phyloP scores from a whole-genome alignment of 2,329 filamentous ascomycete genomes.

The Calycina herbarum region DNA sequence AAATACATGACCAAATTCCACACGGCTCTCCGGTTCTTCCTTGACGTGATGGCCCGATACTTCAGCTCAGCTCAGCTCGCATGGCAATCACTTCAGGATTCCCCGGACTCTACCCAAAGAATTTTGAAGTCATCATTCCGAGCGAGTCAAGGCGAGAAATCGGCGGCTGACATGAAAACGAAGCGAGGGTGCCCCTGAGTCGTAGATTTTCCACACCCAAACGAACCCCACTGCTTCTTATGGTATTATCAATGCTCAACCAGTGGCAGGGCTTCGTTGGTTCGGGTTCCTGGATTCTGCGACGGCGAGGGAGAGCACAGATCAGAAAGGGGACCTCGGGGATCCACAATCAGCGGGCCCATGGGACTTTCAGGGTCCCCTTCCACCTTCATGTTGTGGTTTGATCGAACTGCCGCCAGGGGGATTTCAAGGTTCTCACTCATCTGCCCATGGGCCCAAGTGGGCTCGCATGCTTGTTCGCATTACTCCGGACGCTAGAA shows the following conservation, averaged over 20 bases:
- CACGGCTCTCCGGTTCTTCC: too few species aligned
- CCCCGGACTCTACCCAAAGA: conserved; percentile 2
- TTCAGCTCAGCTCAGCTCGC: neutral
- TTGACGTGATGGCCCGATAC: too few species aligned
- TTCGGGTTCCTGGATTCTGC: neutral
- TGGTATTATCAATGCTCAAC: too few species aligned
- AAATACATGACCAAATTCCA: too few species aligned
- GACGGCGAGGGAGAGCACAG: neutral
- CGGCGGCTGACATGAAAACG: neutral
- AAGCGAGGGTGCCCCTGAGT: neutral
- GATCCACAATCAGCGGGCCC: neutral
- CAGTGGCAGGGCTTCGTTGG: too few species aligned
- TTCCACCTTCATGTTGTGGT: neutral
- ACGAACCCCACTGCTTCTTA: too few species aligned
- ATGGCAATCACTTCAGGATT: neutral
- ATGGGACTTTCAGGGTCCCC: neutral
- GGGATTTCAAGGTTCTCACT: conserved; percentile 1
- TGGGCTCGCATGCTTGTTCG: neutral
- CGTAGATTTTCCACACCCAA: too few species aligned
- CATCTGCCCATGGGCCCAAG: neutral
- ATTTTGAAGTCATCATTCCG: neutral
- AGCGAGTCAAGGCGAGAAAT: neutral
- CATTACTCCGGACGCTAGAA: conserved; percentile 1
- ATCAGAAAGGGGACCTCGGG: neutral
- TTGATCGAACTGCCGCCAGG: neutral